Conservation (phyloP, 2,329 filamentous ascomycete genomes). For the Colletotrichum plurivorum region DNA sequence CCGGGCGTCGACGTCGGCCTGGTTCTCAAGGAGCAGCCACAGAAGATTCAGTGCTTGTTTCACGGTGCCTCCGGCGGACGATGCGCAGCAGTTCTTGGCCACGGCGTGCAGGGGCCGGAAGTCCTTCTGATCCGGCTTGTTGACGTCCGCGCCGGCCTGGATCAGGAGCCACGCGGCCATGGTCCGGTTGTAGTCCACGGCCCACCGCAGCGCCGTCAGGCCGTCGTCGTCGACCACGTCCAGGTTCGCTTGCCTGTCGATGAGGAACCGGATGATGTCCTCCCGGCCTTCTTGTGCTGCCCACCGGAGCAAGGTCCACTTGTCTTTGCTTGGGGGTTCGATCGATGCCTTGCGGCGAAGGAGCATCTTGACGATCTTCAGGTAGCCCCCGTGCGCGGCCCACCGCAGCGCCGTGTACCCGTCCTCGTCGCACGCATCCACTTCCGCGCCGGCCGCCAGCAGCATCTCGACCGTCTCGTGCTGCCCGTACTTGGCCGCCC, state of each 20-base stretch:
- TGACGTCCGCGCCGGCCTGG: slow-evolving; percentile 19
- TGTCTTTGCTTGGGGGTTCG: not conserved
- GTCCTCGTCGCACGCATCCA: slow-evolving; percentile 2
- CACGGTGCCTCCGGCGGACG: not conserved
- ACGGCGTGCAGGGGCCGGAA: slow-evolving; percentile 3
- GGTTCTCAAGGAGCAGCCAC: slow-evolving; percentile 18
- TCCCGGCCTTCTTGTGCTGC: slow-evolving; percentile 27
- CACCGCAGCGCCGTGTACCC: slow-evolving; percentile 20
- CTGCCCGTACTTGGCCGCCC: slow-evolving; percentile 17
- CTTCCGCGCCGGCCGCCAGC: not conserved
- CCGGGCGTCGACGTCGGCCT: not conserved
- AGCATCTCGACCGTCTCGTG: not conserved
- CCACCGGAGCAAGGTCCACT: slow-evolving; percentile 20
- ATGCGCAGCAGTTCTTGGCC: not conserved
- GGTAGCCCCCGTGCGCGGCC: slow-evolving; percentile 21
- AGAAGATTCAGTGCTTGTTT: not conserved
- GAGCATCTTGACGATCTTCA: slow-evolving; percentile 1
- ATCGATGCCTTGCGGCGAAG: slow-evolving; percentile 1
- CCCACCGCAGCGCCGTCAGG: slow-evolving; percentile 18
- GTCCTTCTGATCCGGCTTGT: slow-evolving; percentile 15
- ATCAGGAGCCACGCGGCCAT: slow-evolving; percentile 15
- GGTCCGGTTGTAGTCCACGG: slow-evolving; percentile 9
- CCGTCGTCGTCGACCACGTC: slow-evolving; percentile 9
- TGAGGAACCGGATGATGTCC: slow-evolving; percentile 12
- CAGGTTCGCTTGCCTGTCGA: slow-evolving; percentile 1